These are phyloP conservation scores for Polyplosphaeria fusca DNA, from an alignment of 495 filamentous ascomycete genomes.

Conservation along the genomic window DNA sequence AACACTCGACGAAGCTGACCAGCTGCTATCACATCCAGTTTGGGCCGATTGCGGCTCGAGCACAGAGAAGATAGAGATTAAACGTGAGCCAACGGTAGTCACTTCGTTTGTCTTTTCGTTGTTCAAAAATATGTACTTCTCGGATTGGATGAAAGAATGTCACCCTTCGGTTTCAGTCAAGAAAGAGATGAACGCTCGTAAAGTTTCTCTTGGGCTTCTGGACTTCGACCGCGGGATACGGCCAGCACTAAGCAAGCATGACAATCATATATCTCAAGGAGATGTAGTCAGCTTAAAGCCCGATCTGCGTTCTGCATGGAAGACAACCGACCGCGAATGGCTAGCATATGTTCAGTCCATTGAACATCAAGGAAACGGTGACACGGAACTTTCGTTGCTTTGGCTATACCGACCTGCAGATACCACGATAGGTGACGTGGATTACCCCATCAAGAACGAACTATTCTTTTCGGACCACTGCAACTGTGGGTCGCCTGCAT, in stretches of 20 bases:
- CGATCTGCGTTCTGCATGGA: slow-evolving; percentile 55
- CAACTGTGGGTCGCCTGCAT: slow-evolving; percentile 51
- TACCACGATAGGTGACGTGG: slow-evolving; percentile 59
- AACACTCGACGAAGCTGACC: slow-evolving; percentile 24
- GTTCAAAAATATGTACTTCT: slow-evolving; percentile 62
- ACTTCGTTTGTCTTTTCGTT: slow-evolving; percentile 63
- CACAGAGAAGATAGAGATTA: slow-evolving; percentile 25
- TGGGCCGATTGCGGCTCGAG: slow-evolving; percentile 46
- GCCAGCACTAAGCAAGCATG: slow-evolving; percentile 19
- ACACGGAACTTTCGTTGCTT: slow-evolving; percentile 54
- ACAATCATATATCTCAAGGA: slow-evolving; percentile 42
- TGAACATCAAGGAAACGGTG: slow-evolving; percentile 36
- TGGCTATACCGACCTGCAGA: slow-evolving; percentile 71
- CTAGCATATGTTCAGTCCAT: slow-evolving; percentile 64
- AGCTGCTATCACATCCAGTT: slow-evolving; percentile 39
- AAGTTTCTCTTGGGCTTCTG: neutral
- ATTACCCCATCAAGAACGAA: slow-evolving; percentile 67
- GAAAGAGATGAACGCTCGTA: slow-evolving; percentile 2
- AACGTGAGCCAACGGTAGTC: slow-evolving; percentile 53
- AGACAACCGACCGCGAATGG: slow-evolving; percentile 47
- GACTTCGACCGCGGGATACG: slow-evolving; percentile 3
- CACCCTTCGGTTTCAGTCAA: slow-evolving; percentile 1
- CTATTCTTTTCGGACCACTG: slow-evolving; percentile 76
- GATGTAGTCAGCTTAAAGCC: slow-evolving; percentile 50
- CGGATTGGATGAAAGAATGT: slow-evolving; percentile 41